Percentiles rank a stretch among this genome's conserved stretches.
Evolutionary conservation across 2,329 filamentous ascomycete genomes (phyloP).

Genomic region (Paramyrothecium sp.): DNA sequence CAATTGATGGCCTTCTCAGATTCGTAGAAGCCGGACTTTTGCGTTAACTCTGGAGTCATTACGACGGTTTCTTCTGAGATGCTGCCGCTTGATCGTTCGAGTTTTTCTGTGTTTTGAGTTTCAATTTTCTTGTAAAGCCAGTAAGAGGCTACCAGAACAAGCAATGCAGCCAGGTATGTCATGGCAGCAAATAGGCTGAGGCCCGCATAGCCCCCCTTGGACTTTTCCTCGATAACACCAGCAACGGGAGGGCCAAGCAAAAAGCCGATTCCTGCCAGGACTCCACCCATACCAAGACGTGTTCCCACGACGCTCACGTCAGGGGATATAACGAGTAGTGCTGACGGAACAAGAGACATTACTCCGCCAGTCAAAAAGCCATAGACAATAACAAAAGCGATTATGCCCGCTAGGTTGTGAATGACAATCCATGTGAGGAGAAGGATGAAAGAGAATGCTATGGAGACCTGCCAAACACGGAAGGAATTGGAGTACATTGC

Average conservation of each 20-base stretch:
- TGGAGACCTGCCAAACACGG: slow-evolving; percentile 34
- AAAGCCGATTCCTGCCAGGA: slow-evolving; percentile 32
- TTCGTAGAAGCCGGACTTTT: no score
- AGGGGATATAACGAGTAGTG: slow-evolving; percentile 37
- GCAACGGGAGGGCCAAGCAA: slow-evolving; percentile 37
- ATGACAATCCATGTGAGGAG: slow-evolving; percentile 42
- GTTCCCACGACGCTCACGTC: slow-evolving; percentile 39
- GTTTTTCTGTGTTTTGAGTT: no score
- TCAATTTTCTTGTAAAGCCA: no score
- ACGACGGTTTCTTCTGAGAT: no score
- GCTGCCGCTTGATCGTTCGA: no score
- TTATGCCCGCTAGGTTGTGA: slow-evolving; percentile 29
- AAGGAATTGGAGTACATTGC: slow-evolving; percentile 40
- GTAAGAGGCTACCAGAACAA: no score
- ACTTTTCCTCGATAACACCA: slow-evolving; percentile 25
- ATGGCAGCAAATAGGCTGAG: no score
- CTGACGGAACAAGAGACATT: slow-evolving; percentile 40
- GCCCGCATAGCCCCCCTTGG: no score
- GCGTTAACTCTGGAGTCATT: no score
- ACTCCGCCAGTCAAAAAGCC: slow-evolving; percentile 46
- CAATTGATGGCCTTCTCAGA: no score
- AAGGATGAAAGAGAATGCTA: slow-evolving; percentile 28
- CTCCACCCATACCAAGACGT: slow-evolving; percentile 40
- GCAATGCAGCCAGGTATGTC: no score
- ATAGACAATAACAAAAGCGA: slow-evolving; percentile 41